These are phyloP conservation scores for Cordyceps pruinosa DNA, from an alignment of 2,329 filamentous ascomycete species.

Conservation along the genomic window DNA sequence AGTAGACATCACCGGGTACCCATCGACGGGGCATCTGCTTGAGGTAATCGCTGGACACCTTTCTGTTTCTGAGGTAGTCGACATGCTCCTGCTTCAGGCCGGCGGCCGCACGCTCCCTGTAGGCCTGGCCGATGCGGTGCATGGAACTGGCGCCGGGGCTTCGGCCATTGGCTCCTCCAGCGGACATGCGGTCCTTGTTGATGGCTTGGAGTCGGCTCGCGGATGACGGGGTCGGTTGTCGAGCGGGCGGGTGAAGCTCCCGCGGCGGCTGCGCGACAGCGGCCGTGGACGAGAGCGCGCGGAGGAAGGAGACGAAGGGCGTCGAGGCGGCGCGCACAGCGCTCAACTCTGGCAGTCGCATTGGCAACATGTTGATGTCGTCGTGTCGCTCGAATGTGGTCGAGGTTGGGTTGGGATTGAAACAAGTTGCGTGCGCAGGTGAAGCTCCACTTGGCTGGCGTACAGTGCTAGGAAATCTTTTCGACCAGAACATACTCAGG, in stretches of 20 bases:
- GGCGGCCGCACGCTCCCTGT: conserved; percentile 18
- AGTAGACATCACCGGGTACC: conserved; percentile 76
- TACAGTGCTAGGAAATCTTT: not conserved
- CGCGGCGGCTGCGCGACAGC: conserved; percentile 20
- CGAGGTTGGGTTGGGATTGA: not conserved
- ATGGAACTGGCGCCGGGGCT: not conserved
- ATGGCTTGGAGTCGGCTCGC: conserved; percentile 14
- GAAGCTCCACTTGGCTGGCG: not conserved
- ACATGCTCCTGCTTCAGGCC: conserved; percentile 27
- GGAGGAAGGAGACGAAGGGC: conserved; percentile 15
- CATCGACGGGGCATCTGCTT: conserved; percentile 64
- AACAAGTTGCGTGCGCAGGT: not conserved
- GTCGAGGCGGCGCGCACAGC: conserved; percentile 17
- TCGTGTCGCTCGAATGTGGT: conserved; percentile 13
- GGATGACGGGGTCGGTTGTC: conserved; percentile 18
- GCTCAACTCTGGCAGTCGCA: conserved; percentile 27
- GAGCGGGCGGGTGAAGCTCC: conserved; percentile 19
- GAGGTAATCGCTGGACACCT: conserved; percentile 46
- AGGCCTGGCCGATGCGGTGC: conserved; percentile 22
- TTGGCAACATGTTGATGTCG: conserved; percentile 39
- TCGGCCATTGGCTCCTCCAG: conserved; percentile 6
- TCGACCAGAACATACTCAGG: not conserved
- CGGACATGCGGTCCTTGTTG: conserved; percentile 10
- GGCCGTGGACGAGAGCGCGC: conserved; percentile 26
- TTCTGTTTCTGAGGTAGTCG: conserved; percentile 32